These are phyloP conservation scores for Colletotrichum sp. DNA, from an alignment of 2,329 filamentous ascomycete genomes.

Conservation along the genomic window DNA sequence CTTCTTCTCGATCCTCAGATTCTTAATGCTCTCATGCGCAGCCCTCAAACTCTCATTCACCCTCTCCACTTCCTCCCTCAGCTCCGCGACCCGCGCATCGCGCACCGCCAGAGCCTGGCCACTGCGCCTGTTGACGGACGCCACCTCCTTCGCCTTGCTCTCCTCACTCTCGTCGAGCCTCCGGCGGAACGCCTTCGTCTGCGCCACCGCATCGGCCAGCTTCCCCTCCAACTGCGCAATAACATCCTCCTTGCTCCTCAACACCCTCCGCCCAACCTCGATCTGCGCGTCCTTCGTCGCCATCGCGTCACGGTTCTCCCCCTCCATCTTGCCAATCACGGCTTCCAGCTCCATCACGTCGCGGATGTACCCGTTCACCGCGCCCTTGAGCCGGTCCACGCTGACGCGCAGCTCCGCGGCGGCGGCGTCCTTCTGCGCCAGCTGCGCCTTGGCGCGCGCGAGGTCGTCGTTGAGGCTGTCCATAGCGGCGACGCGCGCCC, in stretches of 20 bases:
- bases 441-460: conserved; percentile 31
- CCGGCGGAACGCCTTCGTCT: conserved; percentile 40
- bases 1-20: conserved; percentile 52
- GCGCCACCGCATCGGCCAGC: conserved; percentile 44
- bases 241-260: conserved; percentile 40
- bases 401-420: conserved; percentile 55
- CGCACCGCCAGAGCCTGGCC: conserved; percentile 54
- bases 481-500: conserved; percentile 56
- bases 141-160: conserved; percentile 34
- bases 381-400: conserved; percentile 55
- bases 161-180: conserved; percentile 44
- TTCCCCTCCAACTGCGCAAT: conserved; percentile 49
- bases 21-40: conserved; percentile 51
- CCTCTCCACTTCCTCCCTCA: conserved; percentile 53
- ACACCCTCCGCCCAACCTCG: conserved; percentile 35
- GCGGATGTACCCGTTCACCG: conserved; percentile 56
- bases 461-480: conserved; percentile 52
- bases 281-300: conserved; percentile 37
- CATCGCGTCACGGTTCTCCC: conserved; percentile 34
- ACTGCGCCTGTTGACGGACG: conserved; percentile 43
- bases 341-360: conserved; percentile 60
- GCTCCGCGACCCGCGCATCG: conserved; percentile 54
- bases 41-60: conserved; percentile 49
- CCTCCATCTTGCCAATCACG: conserved; percentile 55
- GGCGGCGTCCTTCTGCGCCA: conserved; percentile 41